These are phyloP conservation scores for Metschnikowia koreensis DNA, from an alignment of 805 yeast genomes.

Conservation along the genomic window DNA sequence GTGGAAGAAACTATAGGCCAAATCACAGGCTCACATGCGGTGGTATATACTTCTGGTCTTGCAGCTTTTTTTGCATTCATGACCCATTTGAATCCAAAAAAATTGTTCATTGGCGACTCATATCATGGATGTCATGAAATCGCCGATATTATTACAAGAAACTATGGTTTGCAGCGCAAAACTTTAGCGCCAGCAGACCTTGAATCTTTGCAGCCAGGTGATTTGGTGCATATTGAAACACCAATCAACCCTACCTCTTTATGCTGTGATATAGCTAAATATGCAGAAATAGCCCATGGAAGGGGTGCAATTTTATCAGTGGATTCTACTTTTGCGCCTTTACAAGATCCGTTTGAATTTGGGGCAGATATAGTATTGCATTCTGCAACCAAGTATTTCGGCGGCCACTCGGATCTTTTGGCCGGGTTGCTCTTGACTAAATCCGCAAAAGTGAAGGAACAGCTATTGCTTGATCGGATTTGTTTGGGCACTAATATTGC, in stretches of 20 bases:
- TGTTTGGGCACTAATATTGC: slow-evolving; percentile 77
- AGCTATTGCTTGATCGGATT: slow-evolving; percentile 60
- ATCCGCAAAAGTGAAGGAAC: slow-evolving; percentile 42
- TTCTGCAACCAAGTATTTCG: slow-evolving; percentile 90
- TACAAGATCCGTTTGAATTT: slow-evolving; percentile 73
- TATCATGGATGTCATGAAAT: slow-evolving; percentile 85
- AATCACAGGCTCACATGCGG: slow-evolving; percentile 63
- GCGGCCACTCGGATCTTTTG: slow-evolving; percentile 88
- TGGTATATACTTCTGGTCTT: slow-evolving; percentile 74
- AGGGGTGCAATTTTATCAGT: slow-evolving; percentile 71
- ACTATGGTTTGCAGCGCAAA: slow-evolving; percentile 52
- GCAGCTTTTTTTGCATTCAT: slow-evolving; percentile 78
- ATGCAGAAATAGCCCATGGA: slow-evolving; percentile 69
- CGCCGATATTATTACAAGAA: slow-evolving; percentile 58
- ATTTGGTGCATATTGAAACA: slow-evolving; percentile 78
- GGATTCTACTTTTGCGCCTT: slow-evolving; percentile 91
- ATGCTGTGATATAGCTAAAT: slow-evolving; percentile 57
- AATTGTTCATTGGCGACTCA: slow-evolving; percentile 72
- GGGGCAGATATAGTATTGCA: slow-evolving; percentile 89
- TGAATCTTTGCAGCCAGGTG: slow-evolving; percentile 60
- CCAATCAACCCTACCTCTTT: slow-evolving; percentile 89
- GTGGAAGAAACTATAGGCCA: slow-evolving; percentile 63
- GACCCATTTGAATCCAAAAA: slow-evolving; percentile 68
- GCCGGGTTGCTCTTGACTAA: slow-evolving; percentile 77
- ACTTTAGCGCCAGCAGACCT: slow-evolving; percentile 28